These are phyloP conservation scores for Cystofilobasidium ferigula DNA, from an alignment of 768 basidiomycete species.

Conservation along the genomic window DNA sequence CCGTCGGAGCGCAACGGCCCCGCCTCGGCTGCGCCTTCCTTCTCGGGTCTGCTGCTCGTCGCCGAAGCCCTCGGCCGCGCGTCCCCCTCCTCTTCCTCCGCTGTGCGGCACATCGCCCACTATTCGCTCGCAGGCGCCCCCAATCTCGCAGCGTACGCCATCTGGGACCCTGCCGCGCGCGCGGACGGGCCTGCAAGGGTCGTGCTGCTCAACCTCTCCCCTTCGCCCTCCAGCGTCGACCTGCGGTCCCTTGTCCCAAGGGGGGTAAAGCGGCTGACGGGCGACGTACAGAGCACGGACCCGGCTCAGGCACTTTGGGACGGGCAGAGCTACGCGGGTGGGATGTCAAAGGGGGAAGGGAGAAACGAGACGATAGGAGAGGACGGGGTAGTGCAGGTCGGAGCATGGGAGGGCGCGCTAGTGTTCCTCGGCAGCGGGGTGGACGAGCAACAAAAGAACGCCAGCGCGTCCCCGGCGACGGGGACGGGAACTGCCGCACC, in stretches of 20 bases:
- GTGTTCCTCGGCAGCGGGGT: conserved; percentile 31
- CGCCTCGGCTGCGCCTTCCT: conserved; percentile 34
- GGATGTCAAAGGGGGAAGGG: conserved; percentile 33
- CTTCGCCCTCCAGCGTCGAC: conserved; percentile 27
- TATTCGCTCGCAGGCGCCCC: conserved; percentile 23
- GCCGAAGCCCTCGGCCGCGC: conserved; percentile 35
- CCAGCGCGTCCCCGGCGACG: too few relatives aligned
- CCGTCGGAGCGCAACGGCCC: conserved; percentile 32
- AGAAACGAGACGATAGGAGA: conserved; percentile 28
- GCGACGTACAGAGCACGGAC: conserved; percentile 34
- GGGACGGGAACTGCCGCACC: too few relatives aligned
- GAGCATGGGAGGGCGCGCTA: conserved; percentile 36
- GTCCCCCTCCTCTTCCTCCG: conserved; percentile 30
- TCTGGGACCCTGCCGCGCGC: conserved; percentile 33
- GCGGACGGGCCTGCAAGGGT: conserved; percentile 26
- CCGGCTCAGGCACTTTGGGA: conserved; percentile 34
- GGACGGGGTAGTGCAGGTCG: conserved; percentile 29
- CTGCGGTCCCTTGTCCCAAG: conserved; percentile 16
- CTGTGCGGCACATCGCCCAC: conserved; percentile 30
- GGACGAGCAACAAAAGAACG: background rate
- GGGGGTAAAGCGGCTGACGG: conserved; percentile 35
- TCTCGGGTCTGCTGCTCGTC: conserved; percentile 38
- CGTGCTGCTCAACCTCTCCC: conserved; percentile 35
- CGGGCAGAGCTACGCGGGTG: conserved; percentile 36
- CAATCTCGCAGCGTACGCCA: conserved; percentile 36